phyloP scores from a whole-genome alignment of 2,329 filamentous ascomycete genomes.

The Sodiomyces alkalinus region DNA sequence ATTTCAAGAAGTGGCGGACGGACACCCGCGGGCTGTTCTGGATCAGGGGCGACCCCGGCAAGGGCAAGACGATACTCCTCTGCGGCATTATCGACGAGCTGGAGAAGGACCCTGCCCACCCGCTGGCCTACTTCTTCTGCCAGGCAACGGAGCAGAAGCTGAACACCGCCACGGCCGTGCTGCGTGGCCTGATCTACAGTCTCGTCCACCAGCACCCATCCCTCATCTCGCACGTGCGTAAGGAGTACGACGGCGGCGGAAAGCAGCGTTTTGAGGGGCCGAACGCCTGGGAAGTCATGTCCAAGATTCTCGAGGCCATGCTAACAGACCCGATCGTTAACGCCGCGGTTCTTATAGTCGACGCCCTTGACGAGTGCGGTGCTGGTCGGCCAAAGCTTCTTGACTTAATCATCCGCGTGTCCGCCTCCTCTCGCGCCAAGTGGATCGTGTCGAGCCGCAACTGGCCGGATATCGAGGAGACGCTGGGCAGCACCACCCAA shows the following conservation, averaged over 20 bases:
- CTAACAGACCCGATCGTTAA: slow-evolving; percentile 18
- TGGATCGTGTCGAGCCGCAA: slow-evolving; percentile 31
- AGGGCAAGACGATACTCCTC: slow-evolving; percentile 28
- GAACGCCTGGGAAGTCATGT: slow-evolving; percentile 16
- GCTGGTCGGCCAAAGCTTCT: slow-evolving; percentile 14
- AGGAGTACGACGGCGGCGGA: slow-evolving; percentile 10
- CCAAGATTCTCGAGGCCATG: slow-evolving; percentile 21
- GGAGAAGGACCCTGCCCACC: slow-evolving; percentile 1
- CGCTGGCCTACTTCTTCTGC: slow-evolving; percentile 24
- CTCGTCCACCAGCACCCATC: slow-evolving; percentile 12
- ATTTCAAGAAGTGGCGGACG: slow-evolving; percentile 13
- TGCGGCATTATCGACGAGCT: slow-evolving; percentile 22
- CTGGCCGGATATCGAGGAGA: slow-evolving; percentile 17
- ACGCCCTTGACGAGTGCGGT: slow-evolving; percentile 3
- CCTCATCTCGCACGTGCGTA: slow-evolving; percentile 2
- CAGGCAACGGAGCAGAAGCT: slow-evolving; percentile 20
- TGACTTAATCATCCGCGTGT: slow-evolving; percentile 14
- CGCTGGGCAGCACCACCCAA: slow-evolving; percentile 9
- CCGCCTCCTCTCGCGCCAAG: slow-evolving; percentile 14
- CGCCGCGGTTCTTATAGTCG: slow-evolving; percentile 19
- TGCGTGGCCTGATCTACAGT: slow-evolving; percentile 26
- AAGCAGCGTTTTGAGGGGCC: slow-evolving; percentile 20
- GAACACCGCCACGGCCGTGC: slow-evolving; percentile 22
- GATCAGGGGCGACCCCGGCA: slow-evolving; percentile 23
- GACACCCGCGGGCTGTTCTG: slow-evolving; percentile 15